Evolutionary conservation across 768 basidiomycete genomes (phyloP).

Genomic region (Lentinula aciculospora): DNA sequence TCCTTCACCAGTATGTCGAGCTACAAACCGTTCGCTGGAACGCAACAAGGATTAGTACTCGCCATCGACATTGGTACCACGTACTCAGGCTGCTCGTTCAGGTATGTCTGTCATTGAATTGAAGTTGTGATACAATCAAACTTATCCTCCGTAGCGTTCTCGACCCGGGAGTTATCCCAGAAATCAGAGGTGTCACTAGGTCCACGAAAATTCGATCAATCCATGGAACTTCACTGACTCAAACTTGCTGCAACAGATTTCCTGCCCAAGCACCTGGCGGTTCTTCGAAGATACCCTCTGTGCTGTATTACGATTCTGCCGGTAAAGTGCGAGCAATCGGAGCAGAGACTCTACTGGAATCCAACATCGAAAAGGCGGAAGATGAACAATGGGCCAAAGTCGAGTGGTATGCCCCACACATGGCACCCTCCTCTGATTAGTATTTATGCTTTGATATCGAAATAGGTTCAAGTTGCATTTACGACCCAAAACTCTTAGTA

Average conservation of each 20-base stretch:
- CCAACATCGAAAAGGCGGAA: conserved; percentile 30
- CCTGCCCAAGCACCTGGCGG: conserved; percentile 42
- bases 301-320: conserved; percentile 39
- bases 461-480: conserved; percentile 35
- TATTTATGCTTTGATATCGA: too few species aligned
- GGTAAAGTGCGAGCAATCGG: conserved; percentile 35
- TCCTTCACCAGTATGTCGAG: conserved; percentile 1
- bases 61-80: conserved; percentile 27
- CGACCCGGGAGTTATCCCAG: conserved; percentile 33
- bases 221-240: not conserved
- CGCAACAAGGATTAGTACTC: conserved; percentile 18
- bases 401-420: conserved; percentile 31
- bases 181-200: conserved; percentile 16
- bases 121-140: not conserved
- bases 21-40: conserved; percentile 26
- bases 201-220: not conserved
- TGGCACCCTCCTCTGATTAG: too few species aligned
- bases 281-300: conserved; percentile 43
- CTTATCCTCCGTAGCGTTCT: conserved; percentile 22
- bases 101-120: conserved; percentile 6
- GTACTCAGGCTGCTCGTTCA: conserved; percentile 28
- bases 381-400: conserved; percentile 40
- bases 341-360: conserved; percentile 34
- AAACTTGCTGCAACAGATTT: conserved; percentile 23
- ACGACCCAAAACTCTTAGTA: conserved; percentile 19